Evolutionary conservation across 2,329 filamentous ascomycete genomes (phyloP).

Genomic region (Hirsutella rhossiliensis): DNA sequence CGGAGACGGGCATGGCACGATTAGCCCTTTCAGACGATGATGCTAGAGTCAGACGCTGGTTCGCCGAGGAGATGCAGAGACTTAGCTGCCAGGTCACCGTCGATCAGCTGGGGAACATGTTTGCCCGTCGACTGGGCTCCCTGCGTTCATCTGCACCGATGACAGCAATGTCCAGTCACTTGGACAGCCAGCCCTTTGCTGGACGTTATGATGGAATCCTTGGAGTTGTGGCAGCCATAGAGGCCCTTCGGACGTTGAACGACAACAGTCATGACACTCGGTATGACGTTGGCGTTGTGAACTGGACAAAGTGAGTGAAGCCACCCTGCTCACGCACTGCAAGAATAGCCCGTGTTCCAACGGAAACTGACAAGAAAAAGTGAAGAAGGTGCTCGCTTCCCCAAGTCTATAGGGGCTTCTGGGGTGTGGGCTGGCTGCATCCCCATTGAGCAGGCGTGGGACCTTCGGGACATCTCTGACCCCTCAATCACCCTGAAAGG

Average conservation of each 20-base stretch:
- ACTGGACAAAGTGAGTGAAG: conserved; percentile 56
- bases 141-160: conserved; percentile 35
- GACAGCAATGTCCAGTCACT: conserved; percentile 52
- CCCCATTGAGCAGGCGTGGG: conserved; percentile 47
- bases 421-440: conserved; percentile 67
- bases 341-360: not conserved
- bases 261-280: conserved; percentile 58
- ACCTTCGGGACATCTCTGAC: conserved; percentile 43
- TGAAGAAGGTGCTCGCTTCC: conserved; percentile 73
- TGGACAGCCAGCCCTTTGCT: conserved; percentile 52
- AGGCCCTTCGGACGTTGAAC: conserved; percentile 56
- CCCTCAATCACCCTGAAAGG: conserved; percentile 13
- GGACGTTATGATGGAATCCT: conserved; percentile 69
- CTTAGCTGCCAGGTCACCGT: conserved; percentile 56
- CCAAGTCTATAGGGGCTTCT: conserved; percentile 62
- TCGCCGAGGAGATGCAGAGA: conserved; percentile 47
- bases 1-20: conserved; percentile 65
- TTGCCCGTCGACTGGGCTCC: conserved; percentile 50
- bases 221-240: conserved; percentile 60
- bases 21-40: conserved; percentile 61
- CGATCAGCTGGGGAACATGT: conserved; percentile 73
- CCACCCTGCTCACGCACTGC: no score
- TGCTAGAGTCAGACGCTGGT: conserved; percentile 64
- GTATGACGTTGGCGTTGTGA: conserved; percentile 61
- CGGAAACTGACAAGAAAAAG: conserved; percentile 20